These are phyloP conservation scores for Zygotorulaspora florentina DNA, from an alignment of 805 yeast species.

Conservation along the genomic window DNA sequence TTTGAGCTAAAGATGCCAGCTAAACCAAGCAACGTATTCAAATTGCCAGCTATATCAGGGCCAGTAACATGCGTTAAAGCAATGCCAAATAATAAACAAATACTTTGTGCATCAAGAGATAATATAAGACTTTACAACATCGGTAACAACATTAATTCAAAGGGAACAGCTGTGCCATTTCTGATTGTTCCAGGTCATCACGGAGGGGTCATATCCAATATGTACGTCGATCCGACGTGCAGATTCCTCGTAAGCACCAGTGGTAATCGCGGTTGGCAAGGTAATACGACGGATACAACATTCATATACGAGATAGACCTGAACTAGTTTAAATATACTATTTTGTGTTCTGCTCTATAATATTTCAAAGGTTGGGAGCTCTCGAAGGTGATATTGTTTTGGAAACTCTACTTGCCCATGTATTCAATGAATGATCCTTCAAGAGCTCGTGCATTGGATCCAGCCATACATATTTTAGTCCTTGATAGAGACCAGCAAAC, in stretches of 20 bases:
- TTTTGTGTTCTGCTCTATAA: background rate
- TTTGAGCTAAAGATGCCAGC: conserved; percentile 57
- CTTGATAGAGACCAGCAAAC: conserved; percentile 11
- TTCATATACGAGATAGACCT: conserved; percentile 74
- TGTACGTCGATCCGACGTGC: conserved; percentile 82
- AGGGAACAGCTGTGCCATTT: conserved; percentile 57
- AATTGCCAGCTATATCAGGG: conserved; percentile 84
- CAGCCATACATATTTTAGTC: conserved; percentile 12
- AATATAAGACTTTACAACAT: conserved; percentile 85
- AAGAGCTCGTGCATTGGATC: conserved; percentile 14
- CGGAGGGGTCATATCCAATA: conserved; percentile 78
- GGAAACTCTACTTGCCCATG: conserved; percentile 2
- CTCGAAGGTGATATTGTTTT: background rate
- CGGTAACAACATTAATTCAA: conserved; percentile 21
- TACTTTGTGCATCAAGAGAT: conserved; percentile 86
- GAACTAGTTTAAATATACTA: conserved; percentile 14
- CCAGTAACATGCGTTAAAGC: conserved; percentile 79
- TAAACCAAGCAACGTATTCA: conserved; percentile 53
- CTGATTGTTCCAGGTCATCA: conserved; percentile 94
- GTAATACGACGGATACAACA: conserved; percentile 72
- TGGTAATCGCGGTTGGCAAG: conserved; percentile 96
- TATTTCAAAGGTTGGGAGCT: background rate
- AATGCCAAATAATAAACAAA: conserved; percentile 73
- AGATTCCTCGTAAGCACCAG: conserved; percentile 85
- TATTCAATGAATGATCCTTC: background rate